Evolutionary conservation across 805 yeast genomes (phyloP), one percentile per base, ranked within the genome.

Genomic region (Metschnikowia cerradonensis): DNA sequence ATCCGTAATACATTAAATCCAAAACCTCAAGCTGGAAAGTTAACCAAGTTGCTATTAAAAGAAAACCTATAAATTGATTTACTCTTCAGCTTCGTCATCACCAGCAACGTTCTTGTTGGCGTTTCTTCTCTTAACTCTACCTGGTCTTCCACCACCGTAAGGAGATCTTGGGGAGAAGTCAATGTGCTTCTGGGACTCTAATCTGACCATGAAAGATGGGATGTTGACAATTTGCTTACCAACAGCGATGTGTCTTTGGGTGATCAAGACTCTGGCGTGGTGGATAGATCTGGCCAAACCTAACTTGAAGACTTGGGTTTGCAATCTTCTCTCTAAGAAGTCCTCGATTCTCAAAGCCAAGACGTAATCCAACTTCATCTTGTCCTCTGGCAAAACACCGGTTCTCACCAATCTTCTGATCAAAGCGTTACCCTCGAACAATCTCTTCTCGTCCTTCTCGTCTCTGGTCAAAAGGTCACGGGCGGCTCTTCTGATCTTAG

Each of bases 111-210:
- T 83, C 47, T 44, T 44, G 41, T 50, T 50, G 72, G 77, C 83
- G 84, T 87, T 84, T 79, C 83, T 89, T 87, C 98, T 90, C 86
- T 94, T 95, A 73, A 90, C 96, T 86, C 99, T 94, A 78, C 99
- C 99, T 67, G 99, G 95, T 84, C 99, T 92, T 69, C 97, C 99
- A 82, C 99, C 99, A 79, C 99, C 99, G 91, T 89, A 92, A 78
- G 99, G 99, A 66, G 99, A 94, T 77, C 89, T 90, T 76, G 94
- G 87, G 70, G 99, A 96, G 71, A 92, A 94, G 86, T 94, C 98
- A 80, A 94, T 90, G 90, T 94, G 98, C 88, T 94, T 94, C 82
- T 94, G 99, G 65, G 99, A 91, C 83, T 94, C 99, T 76, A 94
- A 88, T 84, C 99, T 95, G 63, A 94, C 99, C 86, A 91, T 88